Conservation (phyloP, 2,329 filamentous ascomycete genomes). For the Claviceps monticola region DNA sequence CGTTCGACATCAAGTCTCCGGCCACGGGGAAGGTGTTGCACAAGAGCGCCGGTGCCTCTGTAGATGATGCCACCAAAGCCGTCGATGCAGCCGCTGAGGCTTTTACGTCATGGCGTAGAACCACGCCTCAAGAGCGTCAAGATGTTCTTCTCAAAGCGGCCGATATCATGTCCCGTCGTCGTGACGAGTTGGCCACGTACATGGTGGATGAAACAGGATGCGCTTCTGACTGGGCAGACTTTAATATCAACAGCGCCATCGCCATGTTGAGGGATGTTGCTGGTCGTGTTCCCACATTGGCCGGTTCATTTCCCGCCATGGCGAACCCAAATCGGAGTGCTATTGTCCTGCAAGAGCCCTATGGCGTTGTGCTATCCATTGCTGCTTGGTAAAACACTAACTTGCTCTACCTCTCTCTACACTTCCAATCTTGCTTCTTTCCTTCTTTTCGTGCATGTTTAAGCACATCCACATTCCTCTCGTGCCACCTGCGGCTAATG, state of each 20-base stretch:
- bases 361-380: conserved; percentile 65
- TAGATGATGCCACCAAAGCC: conserved; percentile 39
- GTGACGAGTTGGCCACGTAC: conserved; percentile 45
- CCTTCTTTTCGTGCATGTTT: no score
- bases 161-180: conserved; percentile 44
- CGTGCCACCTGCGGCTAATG: not conserved
- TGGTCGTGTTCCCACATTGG: conserved; percentile 24
- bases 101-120: conserved; percentile 54
- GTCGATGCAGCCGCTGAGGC: conserved; percentile 46
- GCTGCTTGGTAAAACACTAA: conserved; percentile 57
- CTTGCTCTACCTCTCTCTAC: not conserved
- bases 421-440: not conserved
- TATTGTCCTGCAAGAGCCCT: conserved; percentile 61
- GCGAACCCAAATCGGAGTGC: conserved; percentile 27
- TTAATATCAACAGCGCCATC: conserved; percentile 23
- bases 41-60: conserved; percentile 41
- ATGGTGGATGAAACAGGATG: conserved; percentile 38
- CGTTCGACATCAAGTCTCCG: conserved; percentile 45
- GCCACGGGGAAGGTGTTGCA: conserved; percentile 36
- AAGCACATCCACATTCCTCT: not conserved
- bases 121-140: conserved; percentile 45
- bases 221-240: conserved; percentile 22
- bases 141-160: conserved; percentile 58
- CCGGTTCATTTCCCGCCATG: conserved; percentile 23
- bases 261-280: conserved; percentile 29